phyloP scores from a whole-genome alignment of 2,329 filamentous ascomycete genomes.

The Ascomycota sp. region DNA sequence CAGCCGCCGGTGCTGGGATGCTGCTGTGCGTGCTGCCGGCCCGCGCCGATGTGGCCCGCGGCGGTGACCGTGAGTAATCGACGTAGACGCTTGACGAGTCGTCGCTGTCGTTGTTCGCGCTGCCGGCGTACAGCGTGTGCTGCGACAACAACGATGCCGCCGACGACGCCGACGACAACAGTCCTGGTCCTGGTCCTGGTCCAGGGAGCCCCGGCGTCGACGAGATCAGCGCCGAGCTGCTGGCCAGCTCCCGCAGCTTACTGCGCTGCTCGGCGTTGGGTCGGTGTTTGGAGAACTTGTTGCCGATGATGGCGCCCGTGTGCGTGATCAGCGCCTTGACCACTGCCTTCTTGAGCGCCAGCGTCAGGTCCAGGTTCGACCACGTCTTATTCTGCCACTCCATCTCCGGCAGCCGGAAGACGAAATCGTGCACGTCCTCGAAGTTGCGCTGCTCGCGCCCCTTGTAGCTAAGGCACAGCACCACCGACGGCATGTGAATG shows the following conservation, averaged over 20 bases:
- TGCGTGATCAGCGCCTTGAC: constrained; percentile 88
- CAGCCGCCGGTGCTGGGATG: constrained; percentile 15
- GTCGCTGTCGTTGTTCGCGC: constrained; percentile 31
- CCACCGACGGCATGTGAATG: constrained; percentile 86
- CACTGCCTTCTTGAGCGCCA: constrained; percentile 85
- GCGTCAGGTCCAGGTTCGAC: constrained; percentile 87
- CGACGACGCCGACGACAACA: too few relatives aligned
- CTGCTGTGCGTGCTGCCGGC: constrained; percentile 27
- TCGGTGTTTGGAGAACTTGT: constrained; percentile 83
- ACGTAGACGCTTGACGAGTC: constrained; percentile 35
- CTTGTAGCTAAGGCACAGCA: constrained; percentile 90
- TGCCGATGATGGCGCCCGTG: constrained; percentile 87
- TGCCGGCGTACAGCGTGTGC: constrained; percentile 17
- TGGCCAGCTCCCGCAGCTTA: constrained; percentile 68
- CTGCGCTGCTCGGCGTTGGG: constrained; percentile 62
- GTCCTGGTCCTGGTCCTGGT: background rate
- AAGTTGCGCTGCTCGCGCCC: constrained; percentile 89
- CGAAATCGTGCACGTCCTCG: constrained; percentile 92
- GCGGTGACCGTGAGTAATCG: constrained; percentile 38
- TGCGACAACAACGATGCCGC: too few relatives aligned
- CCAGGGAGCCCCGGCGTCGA: constrained; percentile 9
- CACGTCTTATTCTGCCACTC: constrained; percentile 98
- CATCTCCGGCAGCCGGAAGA: constrained; percentile 82
- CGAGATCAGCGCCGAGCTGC: constrained; percentile 44
- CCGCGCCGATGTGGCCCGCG: constrained; percentile 28